Evolutionary conservation across 345 rosid genomes (phyloP), one percentile per base, ranked within the genome.

Genomic region (Diplotaxis tenuifolia): DNA sequence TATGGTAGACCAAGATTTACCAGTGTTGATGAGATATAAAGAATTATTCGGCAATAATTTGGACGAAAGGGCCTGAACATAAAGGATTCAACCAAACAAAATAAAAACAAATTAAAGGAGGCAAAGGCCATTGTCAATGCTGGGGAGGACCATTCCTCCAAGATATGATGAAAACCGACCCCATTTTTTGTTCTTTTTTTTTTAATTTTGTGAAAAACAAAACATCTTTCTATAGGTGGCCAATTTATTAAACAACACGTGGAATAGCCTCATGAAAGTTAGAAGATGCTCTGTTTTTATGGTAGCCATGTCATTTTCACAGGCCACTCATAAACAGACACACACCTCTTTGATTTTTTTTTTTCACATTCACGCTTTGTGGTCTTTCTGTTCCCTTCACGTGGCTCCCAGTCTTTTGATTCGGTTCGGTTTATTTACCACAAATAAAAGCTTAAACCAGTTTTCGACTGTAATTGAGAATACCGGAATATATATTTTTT

Each of bases 71-170:
- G 59, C 15, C 59, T 21, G n/a, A n/a, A 57, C n/a, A 42, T 42
- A 42, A 58, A 58, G 19, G 68, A 67, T 29, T 50, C 2, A 50
- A 11, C 4, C 9, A 31, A 53, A 32, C 3, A 55, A 22, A 12
- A 54, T 4, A 55, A 23, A 23, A 4, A 53, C 9, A 56, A n/a
- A 2, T 5, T 40, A 71, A 68, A 18, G 50, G 19, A 61, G 50
- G 58, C 20, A 68, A 54, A 20, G 49, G 65, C 29, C 70, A 62
- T 75, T 21, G 65, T 40, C 65, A 29, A n/a, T 42, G 58, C 36
- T 47, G 16, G 54, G 42, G 55, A 66, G 78, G 78, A 74, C 78
- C 78, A 74, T 66, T 56, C 36, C 71, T 65, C 77, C 18, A 72
- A 65, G 59, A 65, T 74, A 67, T 75, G 54, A 67, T 67, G 52